These are phyloP conservation scores for Tylopilus subfusipes DNA, from an alignment of 768 basidiomycete genomes.

Conservation along the genomic window DNA sequence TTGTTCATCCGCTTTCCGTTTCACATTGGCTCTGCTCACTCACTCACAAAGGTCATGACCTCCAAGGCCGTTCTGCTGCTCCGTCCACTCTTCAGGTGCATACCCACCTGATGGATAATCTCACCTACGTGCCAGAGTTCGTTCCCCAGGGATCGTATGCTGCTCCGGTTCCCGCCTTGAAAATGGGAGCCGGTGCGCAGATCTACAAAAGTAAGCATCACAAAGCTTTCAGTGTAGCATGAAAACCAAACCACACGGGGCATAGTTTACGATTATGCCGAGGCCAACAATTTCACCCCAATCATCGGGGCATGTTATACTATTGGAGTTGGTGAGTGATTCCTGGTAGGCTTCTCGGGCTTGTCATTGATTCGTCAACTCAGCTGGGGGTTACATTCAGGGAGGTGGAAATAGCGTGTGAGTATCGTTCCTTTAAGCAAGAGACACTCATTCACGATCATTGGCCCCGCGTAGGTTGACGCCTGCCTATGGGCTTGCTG, in stretches of 20 bases:
- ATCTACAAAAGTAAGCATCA: constrained; percentile 9
- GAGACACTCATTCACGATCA: background rate
- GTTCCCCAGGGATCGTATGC: constrained; percentile 17
- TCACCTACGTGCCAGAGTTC: constrained; percentile 17
- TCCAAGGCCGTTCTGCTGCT: constrained; percentile 21
- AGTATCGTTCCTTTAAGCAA: background rate
- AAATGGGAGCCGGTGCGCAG: constrained; percentile 19
- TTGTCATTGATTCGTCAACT: background rate
- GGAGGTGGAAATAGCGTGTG: constrained; percentile 46
- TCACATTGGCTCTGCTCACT: background rate
- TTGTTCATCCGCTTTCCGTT: background rate
- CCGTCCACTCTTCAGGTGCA: constrained; percentile 24
- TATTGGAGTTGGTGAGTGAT: constrained; percentile 15
- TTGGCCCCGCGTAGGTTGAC: constrained; percentile 23
- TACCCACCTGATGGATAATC: constrained; percentile 15
- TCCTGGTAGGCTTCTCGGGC: background rate
- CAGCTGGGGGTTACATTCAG: constrained; percentile 47
- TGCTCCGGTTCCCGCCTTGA: constrained; percentile 15
- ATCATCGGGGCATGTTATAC: constrained; percentile 21
- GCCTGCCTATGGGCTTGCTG: constrained; percentile 43
- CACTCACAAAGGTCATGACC: constrained; percentile 18
- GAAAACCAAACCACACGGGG: background rate
- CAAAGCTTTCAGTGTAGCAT: background rate
- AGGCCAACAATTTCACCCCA: constrained; percentile 11
- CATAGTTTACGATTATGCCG: constrained; percentile 19